Evolutionary conservation across 2,329 filamentous ascomycete genomes (phyloP), one percentile per base, ranked within the genome.

Genomic region (Cadophora luteo-olivacea): DNA sequence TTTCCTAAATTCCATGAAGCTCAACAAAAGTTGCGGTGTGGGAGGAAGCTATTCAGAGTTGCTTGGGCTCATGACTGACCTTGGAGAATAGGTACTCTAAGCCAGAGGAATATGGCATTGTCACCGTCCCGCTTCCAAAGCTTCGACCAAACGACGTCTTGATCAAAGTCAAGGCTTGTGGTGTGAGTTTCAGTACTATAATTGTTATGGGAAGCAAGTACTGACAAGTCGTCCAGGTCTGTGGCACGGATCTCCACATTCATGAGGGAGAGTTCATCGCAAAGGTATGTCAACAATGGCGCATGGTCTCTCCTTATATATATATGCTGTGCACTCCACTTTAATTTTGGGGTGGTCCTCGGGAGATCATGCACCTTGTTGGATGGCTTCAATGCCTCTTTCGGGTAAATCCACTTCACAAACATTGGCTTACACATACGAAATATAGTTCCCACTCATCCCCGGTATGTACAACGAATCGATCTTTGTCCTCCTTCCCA

Each of bases 201-300:
- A n/a, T 55, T 29, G 16, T 33, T 36, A 14, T 19, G 4, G 25
- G 7, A 55, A n/a, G 45, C 45, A 22, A 49, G n/a, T 22, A 4
- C 6, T 49, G 33, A 38, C 11, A 12, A 24, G 19, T 19, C 61
- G 60, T 36, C 32, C 22, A 63, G 33, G 51, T 49, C 38, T 63
- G 76, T 61, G 80, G 80, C 72, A 81, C 80, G 66, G 75, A 75
- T 71, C 71, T 82, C 78, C 87, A 89, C 75, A 89, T 89, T 74
- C 89, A 91, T 76, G 87, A 91, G 78, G 90, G 89, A 75, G 89
- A 91, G 80, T 92, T 92, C 73, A 80, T 85, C 74, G 83, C 83
- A 75, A 84, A 84, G 80, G 82, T 84, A 78, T 69, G 79, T 67
- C 36, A 38, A 11, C 36, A 38, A 38, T 60, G 45, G 12, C 45